These are phyloP conservation scores for Pleomassaria siparia DNA, from an alignment of 2,329 filamentous ascomycete genomes.

Conservation along the genomic window DNA sequence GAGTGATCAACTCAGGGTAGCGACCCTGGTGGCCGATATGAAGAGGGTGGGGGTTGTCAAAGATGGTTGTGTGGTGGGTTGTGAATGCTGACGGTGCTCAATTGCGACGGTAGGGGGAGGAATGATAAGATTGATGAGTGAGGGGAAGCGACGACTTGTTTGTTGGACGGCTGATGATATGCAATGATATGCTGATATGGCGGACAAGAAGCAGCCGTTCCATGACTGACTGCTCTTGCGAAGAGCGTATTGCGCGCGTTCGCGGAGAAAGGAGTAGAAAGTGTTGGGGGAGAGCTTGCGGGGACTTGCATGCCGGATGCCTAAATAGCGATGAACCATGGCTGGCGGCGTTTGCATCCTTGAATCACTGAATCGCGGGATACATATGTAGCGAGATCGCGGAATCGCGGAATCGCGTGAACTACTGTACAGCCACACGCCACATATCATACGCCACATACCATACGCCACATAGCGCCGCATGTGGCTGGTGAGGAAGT, in stretches of 20 bases:
- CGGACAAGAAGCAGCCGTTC: neutral
- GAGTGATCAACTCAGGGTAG: neutral
- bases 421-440: too few species aligned
- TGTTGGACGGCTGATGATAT: conserved; percentile 1
- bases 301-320: neutral
- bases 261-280: conserved; percentile 2
- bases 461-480: too few species aligned
- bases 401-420: too few species aligned
- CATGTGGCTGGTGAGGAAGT: too few species aligned
- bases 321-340: neutral
- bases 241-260: too few species aligned
- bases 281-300: conserved; percentile 4
- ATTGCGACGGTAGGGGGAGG: conserved; percentile 13
- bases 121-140: conserved; percentile 5
- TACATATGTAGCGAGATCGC: too few species aligned
- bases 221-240: neutral
- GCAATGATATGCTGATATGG: too few species aligned
- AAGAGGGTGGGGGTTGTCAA: too few species aligned
- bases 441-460: too few species aligned
- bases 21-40: conserved; percentile 11
- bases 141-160: conserved; percentile 25
- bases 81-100: conserved; percentile 9
- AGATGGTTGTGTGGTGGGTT: conserved; percentile 9
- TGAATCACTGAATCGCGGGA: conserved; percentile 2
- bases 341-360: neutral